phyloP scores from a whole-genome alignment of 345 rosid genomes.

The Brassica nigra region DNA sequence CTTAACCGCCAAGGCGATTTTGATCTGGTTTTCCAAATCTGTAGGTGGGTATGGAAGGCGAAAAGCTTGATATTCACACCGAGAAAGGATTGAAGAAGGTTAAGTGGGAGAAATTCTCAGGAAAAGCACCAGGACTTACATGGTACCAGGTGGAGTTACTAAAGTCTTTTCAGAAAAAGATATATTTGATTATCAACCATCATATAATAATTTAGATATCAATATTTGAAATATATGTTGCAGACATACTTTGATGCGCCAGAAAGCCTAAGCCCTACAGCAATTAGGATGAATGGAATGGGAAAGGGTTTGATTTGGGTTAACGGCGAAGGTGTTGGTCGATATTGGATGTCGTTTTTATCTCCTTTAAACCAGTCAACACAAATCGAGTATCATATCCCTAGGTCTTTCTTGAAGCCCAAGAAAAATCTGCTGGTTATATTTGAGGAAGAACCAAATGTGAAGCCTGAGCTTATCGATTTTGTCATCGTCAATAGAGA shows the following conservation, averaged over 20 bases:
- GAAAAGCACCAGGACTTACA: slow-evolving; percentile 53
- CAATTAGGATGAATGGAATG: slow-evolving; percentile 63
- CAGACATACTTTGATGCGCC: slow-evolving; percentile 75
- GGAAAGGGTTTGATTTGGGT: slow-evolving; percentile 87
- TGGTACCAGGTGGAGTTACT: slow-evolving; percentile 79
- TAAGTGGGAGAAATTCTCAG: slow-evolving; percentile 49
- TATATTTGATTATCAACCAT: background rate
- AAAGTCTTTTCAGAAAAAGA: background rate
- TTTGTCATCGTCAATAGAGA: slow-evolving; percentile 61
- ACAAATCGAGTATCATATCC: slow-evolving; percentile 88
- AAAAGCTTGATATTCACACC: slow-evolving; percentile 48
- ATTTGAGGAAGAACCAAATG: slow-evolving; percentile 66
- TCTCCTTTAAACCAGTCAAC: slow-evolving; percentile 70
- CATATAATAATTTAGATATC: background rate
- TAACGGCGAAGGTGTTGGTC: slow-evolving; percentile 79
- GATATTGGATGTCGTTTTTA: slow-evolving; percentile 74
- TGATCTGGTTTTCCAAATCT: slow-evolving; percentile 10
- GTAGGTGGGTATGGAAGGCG: slow-evolving; percentile 78
- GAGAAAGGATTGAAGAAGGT: slow-evolving; percentile 54
- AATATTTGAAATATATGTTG: slow-evolving; percentile 22
- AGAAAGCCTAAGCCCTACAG: slow-evolving; percentile 61
- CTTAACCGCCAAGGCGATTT: background rate
- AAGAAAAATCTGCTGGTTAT: slow-evolving; percentile 64
- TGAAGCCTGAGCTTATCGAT: slow-evolving; percentile 54
- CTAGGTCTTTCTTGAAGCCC: slow-evolving; percentile 73